phyloP scores from a whole-genome alignment of 257 asterid species.

The Vinca minor region DNA sequence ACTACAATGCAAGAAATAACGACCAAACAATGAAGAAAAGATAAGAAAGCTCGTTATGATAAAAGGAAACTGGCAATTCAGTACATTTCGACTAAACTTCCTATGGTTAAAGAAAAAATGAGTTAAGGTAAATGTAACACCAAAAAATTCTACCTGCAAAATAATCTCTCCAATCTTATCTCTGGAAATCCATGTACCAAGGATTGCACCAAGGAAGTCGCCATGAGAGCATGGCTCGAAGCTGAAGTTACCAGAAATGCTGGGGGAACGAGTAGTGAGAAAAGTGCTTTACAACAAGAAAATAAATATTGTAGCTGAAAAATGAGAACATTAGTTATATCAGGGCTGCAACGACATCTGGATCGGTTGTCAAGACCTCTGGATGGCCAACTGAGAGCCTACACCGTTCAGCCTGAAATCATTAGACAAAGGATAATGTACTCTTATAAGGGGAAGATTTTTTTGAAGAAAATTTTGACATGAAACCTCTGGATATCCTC shows the following conservation, averaged over 20 bases:
- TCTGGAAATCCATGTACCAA: constrained; percentile 86
- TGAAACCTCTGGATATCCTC: too few relatives aligned
- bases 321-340: not conserved
- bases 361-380: constrained; percentile 56
- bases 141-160: constrained; percentile 52
- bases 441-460: not conserved
- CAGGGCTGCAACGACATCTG: constrained; percentile 72
- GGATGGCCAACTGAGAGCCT: constrained; percentile 92
- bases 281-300: too few relatives aligned
- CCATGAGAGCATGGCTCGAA: constrained; percentile 82
- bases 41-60: not conserved
- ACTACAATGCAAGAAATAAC: constrained; percentile 44
- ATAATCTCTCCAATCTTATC: constrained; percentile 82
- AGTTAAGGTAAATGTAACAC: not conserved
- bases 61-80: not conserved
- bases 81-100: not conserved
- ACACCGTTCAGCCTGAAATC: constrained; percentile 76
- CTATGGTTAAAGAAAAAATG: not conserved
- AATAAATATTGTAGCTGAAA: constrained; percentile 7
- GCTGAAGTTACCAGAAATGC: constrained; percentile 82
- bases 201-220: constrained; percentile 91
- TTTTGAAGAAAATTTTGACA: not conserved
- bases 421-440: constrained; percentile 11
- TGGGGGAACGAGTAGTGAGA: constrained; percentile 20
- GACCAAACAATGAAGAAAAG: too few relatives aligned